Conservation (phyloP, 441 rosid genomes). For the Populus trichocarpa region DNA sequence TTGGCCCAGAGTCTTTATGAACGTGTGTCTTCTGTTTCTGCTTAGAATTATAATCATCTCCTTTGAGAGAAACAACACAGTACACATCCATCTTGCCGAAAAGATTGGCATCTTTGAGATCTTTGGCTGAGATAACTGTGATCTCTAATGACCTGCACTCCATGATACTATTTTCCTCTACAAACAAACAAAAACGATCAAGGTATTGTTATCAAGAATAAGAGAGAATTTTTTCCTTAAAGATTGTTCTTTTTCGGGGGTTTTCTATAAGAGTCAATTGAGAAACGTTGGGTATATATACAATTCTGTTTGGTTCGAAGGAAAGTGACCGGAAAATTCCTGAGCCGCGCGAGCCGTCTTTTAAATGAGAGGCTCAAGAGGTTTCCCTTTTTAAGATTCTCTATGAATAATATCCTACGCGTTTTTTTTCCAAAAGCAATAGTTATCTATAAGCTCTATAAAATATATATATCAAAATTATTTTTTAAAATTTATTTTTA, state of each 20-base stretch:
- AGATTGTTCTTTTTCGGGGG: not conserved
- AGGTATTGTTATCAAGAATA: not conserved
- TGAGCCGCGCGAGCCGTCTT: not conserved
- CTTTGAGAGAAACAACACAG: conserved; percentile 45
- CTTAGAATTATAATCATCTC: conserved; percentile 29
- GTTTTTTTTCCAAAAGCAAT: not conserved
- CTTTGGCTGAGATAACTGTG: conserved; percentile 46
- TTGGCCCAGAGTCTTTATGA: conserved; percentile 51
- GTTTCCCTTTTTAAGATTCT: not conserved
- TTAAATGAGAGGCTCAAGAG: not conserved
- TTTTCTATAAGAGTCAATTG: not conserved
- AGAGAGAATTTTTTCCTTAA: not conserved
- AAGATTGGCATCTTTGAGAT: conserved; percentile 54
- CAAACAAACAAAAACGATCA: not conserved
- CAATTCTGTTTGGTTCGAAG: not conserved
- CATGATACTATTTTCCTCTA: conserved; percentile 26
- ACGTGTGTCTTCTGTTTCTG: conserved; percentile 48
- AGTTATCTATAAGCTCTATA: not conserved
- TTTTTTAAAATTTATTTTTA: no score
- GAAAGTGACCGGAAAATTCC: not conserved
- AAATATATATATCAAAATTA: no score
- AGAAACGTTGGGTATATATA: not conserved
- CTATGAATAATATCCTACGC: not conserved
- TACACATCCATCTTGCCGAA: conserved; percentile 66
- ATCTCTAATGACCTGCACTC: conserved; percentile 55